phyloP scores from a whole-genome alignment of 202 grass and related monocot species.

The Zizania palustris region DNA sequence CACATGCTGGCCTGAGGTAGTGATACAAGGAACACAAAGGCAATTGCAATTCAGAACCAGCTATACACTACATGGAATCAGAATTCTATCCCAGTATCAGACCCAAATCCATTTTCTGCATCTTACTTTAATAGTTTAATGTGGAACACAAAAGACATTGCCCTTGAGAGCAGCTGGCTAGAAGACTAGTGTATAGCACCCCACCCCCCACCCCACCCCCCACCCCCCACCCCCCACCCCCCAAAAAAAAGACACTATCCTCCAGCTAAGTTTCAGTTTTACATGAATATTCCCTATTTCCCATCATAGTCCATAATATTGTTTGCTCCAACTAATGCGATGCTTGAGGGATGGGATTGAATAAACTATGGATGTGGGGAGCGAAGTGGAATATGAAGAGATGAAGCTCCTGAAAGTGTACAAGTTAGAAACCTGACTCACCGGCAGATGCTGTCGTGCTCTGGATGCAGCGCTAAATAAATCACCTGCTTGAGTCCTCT shows the following conservation, averaged over 20 bases:
- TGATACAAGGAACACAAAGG: conserved; percentile 10
- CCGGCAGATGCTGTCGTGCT: conserved; percentile 55
- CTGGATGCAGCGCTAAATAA: conserved; percentile 82
- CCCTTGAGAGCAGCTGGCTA: not conserved
- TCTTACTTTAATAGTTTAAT: conserved; percentile 28
- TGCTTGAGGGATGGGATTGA: conserved; percentile 8
- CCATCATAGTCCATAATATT: conserved; percentile 15
- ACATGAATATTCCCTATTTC: not conserved
- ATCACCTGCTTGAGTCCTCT: conserved; percentile 92
- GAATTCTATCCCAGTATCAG: conserved; percentile 5
- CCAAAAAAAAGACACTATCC: conserved; percentile 1
- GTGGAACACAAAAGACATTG: not conserved
- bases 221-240: too few relatives aligned
- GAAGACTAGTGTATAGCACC: not conserved
- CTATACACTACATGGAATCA: conserved; percentile 15
- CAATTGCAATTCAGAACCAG: not conserved
- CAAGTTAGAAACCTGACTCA: conserved; percentile 53
- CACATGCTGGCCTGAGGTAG: not conserved
- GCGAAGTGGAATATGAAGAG: conserved; percentile 21
- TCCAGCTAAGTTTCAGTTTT: conserved; percentile 24
- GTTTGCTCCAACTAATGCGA: not conserved
- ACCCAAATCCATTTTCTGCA: not conserved
- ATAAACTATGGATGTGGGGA: conserved; percentile 18
- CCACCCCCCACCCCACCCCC: too few relatives aligned
- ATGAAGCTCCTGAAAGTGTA: not conserved